Evolutionary conservation across 2,329 filamentous ascomycete species (phyloP), one percentile per base, ranked within the genome.

Genomic region (Calcarisporium arbuscula): DNA sequence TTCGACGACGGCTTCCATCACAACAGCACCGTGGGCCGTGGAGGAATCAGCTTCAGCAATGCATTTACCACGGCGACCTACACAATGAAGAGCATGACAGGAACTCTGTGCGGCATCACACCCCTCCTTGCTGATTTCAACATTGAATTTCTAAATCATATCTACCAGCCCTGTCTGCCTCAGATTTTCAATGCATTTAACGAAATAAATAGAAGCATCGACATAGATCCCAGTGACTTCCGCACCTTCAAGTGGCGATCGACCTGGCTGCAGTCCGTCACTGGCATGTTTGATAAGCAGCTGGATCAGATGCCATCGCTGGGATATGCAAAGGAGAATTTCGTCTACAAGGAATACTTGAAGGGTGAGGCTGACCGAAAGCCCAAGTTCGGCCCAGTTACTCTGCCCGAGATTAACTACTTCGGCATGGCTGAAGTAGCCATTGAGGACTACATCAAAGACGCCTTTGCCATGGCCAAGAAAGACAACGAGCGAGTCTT

Each of bases 111-210:
- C 28, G 64, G 64, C 5, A 43, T 67, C 14, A 54, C 50, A 0
- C 62, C 64, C 0, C 42, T 67, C 4, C 53, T 62, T 3, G 58
- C 52, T 5, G 62, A 67, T 27, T 62, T 63, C 35, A 65, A 67
- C 30, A 50, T 52, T 15, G 64, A 68, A 35, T 57, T 57, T 27
- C 41, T 53, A 11, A 50, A 64, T 17, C 60, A 67, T 30, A 49
- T 67, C 18, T 68, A 68, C 40, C 64, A 68, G 25, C 64, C 64
- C 1, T 68, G 64, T 28, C 37, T 68, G 38, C 55, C 64, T 1
- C 64, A 60, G 2, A 42, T 58, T 10, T 38, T 60, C 3, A 46
- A 58, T 5, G 48, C 51, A 8, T 35, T 61, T 40, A 58, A 56
- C 25, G 40, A 30, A 25, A 27, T 52, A 4, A 47, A 47, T 6